Evolutionary conservation across 106 monocot species (phyloP), one percentile per base, ranked within the genome.

Genomic region (Dendrobium nobile): DNA sequence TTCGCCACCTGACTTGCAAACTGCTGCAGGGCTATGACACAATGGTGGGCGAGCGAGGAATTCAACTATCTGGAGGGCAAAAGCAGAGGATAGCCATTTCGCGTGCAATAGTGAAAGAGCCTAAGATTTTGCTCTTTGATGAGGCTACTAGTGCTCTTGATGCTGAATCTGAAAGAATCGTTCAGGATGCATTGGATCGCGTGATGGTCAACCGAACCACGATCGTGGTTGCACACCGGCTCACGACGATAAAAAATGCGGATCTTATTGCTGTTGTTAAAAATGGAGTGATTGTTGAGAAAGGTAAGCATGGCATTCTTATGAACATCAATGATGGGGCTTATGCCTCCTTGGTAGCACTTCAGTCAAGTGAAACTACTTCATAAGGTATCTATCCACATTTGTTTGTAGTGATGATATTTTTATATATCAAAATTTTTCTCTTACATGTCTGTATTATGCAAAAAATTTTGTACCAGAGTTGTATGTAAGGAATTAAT

Each of bases 291-390:
- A 73, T 73, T 18, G 5, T 42, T 42, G 73, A 73, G 73, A 42
- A 73, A 20, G 73, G 73, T 42, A 73, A 41, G 10, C 73, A 73
- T 13, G 42, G 43, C 13, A 5, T 28, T 10, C 42, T 73, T 2
- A 73, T 73, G 42, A 17, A 73, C 41, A 42, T 73, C 7, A 41
- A 20, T n/a, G 26, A 67, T 42, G 79, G 79, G 22, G 59, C 64
- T 67, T 79, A 79, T 44, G 79, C 79, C 2, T 79, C 79, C 41
- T 67, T 79, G n/a, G 41, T 79, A 22, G 79, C 79, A 37, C 79
- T 79, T 41, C 79, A 79, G 42, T 79, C 79, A 2, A 43, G 20
- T 67, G 8, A 15, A 16, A 44, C 56, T 40, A 70, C 15, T 70
- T 10, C 26, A 70, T 70, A 37, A 70, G 33, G 15, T 3, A 70